Conservation (phyloP, 139 green algal genomes). For the Tetraselmis chui region DNA sequence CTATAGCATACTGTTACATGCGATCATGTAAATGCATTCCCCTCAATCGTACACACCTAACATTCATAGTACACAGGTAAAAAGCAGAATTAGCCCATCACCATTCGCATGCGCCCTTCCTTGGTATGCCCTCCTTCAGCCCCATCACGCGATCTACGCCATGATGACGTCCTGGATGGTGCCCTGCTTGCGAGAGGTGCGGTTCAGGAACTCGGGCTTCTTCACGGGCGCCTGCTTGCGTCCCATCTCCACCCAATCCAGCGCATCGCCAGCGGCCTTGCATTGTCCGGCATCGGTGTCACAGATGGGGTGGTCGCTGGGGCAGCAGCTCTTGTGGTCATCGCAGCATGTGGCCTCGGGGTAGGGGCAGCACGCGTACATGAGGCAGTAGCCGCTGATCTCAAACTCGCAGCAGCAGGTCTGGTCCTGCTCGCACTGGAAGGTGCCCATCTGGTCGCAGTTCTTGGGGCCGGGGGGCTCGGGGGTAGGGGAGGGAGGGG, state of each 20-base stretch:
- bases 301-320: conserved; percentile 77
- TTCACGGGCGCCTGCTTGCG: not conserved
- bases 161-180: not conserved
- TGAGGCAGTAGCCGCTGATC: conserved; percentile 69
- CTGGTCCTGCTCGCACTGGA: conserved; percentile 15
- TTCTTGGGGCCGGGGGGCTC: conserved; percentile 6
- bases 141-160: not conserved
- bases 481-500: not conserved
- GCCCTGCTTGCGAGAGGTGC: not conserved
- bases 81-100: no score
- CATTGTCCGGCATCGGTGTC: conserved; percentile 64
- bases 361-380: conserved; percentile 92
- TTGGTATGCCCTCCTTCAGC: no score
- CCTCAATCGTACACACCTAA: no score
- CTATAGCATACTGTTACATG: no score
- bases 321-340: conserved; percentile 93
- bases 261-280: not conserved
- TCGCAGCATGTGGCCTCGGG: conserved; percentile 82
- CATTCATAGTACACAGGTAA: no score
- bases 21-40: no score
- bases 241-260: not conserved
- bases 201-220: not conserved
- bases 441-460: not conserved
- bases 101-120: no score
- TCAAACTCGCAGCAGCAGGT: conserved; percentile 79